A percentile compares a stretch with the other conserved stretches of the same genome.
These are phyloP conservation scores for Sherardia arvensis DNA, from an alignment of 257 asterid species.

Conservation along the genomic window DNA sequence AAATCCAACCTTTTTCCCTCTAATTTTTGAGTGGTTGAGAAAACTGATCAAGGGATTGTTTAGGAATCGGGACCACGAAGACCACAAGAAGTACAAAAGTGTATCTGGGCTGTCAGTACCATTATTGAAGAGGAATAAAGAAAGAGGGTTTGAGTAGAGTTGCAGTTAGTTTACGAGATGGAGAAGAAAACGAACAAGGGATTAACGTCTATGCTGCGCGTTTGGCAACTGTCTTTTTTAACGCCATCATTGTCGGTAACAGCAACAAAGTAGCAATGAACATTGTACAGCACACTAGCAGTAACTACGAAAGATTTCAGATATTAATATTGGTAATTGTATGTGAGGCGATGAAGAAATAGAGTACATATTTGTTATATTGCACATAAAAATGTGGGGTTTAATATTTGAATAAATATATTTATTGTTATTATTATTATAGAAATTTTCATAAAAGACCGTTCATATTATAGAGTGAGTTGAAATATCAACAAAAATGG, in stretches of 20 bases:
- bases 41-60: not conserved
- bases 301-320: not conserved
- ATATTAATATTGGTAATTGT: not conserved
- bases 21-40: not conserved
- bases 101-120: not conserved
- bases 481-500: too few species aligned
- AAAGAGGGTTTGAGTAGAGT: not conserved
- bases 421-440: too few species aligned
- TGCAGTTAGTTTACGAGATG: not conserved
- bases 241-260: conserved; percentile 20
- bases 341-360: too few species aligned
- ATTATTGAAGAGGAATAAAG: not conserved
- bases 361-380: not conserved
- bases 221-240: conserved; percentile 10
- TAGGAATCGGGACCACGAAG: conserved; percentile 17
- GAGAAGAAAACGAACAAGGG: not conserved
- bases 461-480: too few species aligned
- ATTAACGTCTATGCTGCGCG: not conserved
- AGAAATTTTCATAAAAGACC: too few species aligned
- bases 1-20: not conserved
- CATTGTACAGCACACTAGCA: not conserved
- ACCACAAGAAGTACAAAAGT: conserved; percentile 1
- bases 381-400: not conserved
- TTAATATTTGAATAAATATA: too few species aligned
- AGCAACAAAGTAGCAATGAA: not conserved